phyloP scores from a whole-genome alignment of 768 basidiomycete species.

The Xerocomellus dryophilus region DNA sequence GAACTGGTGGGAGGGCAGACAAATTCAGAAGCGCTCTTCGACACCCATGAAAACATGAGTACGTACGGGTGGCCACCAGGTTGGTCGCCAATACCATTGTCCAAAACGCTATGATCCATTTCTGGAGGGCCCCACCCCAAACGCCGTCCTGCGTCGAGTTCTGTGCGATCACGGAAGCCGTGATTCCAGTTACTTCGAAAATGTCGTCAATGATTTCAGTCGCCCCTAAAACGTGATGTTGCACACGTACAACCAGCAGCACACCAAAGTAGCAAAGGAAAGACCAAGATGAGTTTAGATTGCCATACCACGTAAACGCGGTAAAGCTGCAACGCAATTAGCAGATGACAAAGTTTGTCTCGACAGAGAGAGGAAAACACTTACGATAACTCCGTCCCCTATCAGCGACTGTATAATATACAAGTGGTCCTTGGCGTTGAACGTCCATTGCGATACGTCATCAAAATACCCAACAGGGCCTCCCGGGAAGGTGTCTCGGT shows the following conservation, averaged over 20 bases:
- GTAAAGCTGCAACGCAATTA: not conserved
- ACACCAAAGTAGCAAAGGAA: not conserved
- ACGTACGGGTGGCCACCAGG: not conserved
- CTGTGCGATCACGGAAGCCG: not conserved
- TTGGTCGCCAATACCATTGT: not conserved
- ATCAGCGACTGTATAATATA: not conserved
- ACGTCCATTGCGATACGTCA: not conserved
- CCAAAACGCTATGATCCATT: constrained; percentile 22
- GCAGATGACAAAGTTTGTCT: not conserved
- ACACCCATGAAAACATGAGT: not conserved
- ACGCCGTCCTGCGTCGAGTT: not conserved
- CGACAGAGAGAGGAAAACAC: not conserved
- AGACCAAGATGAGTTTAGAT: not conserved
- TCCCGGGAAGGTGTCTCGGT: not conserved
- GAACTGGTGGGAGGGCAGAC: not conserved
- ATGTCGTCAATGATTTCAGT: not conserved
- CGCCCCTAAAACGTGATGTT: not conserved
- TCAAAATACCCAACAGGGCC: not conserved
- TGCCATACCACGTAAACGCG: not conserved
- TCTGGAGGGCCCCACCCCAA: constrained; percentile 19
- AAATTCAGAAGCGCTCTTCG: not conserved
- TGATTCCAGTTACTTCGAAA: not conserved
- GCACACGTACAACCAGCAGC: not conserved
- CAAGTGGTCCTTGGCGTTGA: not conserved
- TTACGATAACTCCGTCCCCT: not conserved